Conservation (phyloP, 2,329 filamentous ascomycete genomes). For the Pseudocercospora fijiensis region DNA sequence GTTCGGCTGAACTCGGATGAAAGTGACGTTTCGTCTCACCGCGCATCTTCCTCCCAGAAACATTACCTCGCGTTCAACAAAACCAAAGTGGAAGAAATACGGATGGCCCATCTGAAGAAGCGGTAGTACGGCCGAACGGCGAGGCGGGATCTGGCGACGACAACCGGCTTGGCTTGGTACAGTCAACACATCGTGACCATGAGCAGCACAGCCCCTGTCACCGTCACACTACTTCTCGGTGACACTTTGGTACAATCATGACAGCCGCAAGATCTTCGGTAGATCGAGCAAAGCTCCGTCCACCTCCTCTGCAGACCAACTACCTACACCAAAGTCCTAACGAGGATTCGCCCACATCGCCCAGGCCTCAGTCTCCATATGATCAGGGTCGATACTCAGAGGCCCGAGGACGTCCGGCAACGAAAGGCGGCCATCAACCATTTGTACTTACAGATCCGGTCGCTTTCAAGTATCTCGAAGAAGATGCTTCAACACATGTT, state of each 20-base stretch:
- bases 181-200: neutral
- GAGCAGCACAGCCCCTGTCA: slow-evolving; percentile 9
- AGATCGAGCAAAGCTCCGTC: slow-evolving; percentile 13
- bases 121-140: neutral
- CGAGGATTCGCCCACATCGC: slow-evolving; percentile 16
- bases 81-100: neutral
- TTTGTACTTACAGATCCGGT: slow-evolving; percentile 67
- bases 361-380: slow-evolving; percentile 16
- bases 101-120: neutral
- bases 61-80: neutral
- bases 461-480: slow-evolving; percentile 75
- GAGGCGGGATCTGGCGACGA: neutral
- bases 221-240: slow-evolving; percentile 5
- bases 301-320: slow-evolving; percentile 19
- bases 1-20: slow-evolving; percentile 1
- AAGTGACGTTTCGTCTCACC: neutral
- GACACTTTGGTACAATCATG: neutral
- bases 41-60: neutral
- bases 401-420: neutral
- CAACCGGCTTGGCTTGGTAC: neutral
- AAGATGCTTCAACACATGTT: slow-evolving; percentile 73
- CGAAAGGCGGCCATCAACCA: slow-evolving; percentile 49
- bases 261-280: slow-evolving; percentile 17
- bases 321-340: slow-evolving; percentile 2
- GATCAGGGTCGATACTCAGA: slow-evolving; percentile 11